These are phyloP conservation scores for Phragmites australis DNA, from an alignment of 176 grass and related monocot genomes.

Conservation along the genomic window DNA sequence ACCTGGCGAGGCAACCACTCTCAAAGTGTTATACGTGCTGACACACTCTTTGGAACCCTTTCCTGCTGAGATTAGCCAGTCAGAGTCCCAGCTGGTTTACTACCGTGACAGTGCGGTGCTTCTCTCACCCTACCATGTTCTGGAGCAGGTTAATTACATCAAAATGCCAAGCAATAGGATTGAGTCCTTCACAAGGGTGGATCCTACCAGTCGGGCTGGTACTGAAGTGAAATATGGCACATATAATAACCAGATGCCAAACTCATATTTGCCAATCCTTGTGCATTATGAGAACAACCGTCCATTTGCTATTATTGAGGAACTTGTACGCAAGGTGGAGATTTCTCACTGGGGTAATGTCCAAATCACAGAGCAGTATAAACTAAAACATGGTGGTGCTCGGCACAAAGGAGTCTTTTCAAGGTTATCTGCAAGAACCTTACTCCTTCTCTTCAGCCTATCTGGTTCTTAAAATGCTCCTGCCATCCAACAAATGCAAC, in stretches of 20 bases:
- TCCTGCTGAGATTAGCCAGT: slow-evolving; percentile 85
- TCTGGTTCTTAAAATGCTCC: slow-evolving; percentile 1
- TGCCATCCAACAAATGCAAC: not conserved
- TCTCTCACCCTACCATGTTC: slow-evolving; percentile 71
- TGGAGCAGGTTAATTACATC: slow-evolving; percentile 64
- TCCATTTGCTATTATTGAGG: slow-evolving; percentile 81
- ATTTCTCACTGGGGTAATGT: slow-evolving; percentile 96
- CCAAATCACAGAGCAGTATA: slow-evolving; percentile 90
- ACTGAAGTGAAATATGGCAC: slow-evolving; percentile 84
- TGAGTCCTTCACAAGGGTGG: slow-evolving; percentile 82
- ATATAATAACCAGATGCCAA: slow-evolving; percentile 54
- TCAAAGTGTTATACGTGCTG: slow-evolving; percentile 67
- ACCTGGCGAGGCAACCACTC: slow-evolving; percentile 48
- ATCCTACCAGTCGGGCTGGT: slow-evolving; percentile 57
- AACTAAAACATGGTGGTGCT: slow-evolving; percentile 82
- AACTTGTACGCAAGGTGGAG: slow-evolving; percentile 85
- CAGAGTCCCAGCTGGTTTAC: slow-evolving; percentile 82
- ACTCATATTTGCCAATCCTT: slow-evolving; percentile 58
- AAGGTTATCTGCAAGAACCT: slow-evolving; percentile 52
- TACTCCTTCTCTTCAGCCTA: not conserved
- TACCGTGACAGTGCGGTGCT: slow-evolving; percentile 75
- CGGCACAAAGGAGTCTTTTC: slow-evolving; percentile 86
- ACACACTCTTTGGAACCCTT: slow-evolving; percentile 85
- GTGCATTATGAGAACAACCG: slow-evolving; percentile 90
- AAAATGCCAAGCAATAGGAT: slow-evolving; percentile 67